A percentile compares a stretch with the other conserved stretches of the same genome.
Evolutionary conservation across 495 filamentous ascomycete genomes (phyloP).

Genomic region (Clavariopsis aquatica): DNA sequence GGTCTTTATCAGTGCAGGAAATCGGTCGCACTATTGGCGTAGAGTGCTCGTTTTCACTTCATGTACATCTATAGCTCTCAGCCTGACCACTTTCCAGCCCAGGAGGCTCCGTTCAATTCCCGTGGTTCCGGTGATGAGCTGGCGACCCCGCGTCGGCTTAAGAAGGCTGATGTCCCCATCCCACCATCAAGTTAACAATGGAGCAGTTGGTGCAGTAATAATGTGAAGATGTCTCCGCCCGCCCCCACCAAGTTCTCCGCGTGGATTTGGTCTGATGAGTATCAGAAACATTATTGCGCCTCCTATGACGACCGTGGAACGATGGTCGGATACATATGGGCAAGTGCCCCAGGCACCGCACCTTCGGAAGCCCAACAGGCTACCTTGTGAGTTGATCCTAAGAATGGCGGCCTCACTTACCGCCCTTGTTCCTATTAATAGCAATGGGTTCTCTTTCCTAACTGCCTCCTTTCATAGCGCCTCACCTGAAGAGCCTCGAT

Average conservation of each 20-base stretch:
- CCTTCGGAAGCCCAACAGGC: neutral
- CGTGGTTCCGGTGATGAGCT: neutral
- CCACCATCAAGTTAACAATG: neutral
- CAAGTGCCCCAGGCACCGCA: neutral
- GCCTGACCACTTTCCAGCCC: neutral
- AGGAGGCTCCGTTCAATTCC: neutral
- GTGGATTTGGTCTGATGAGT: constrained; percentile 29
- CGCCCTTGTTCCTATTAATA: too few relatives aligned
- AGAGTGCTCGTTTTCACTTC: neutral
- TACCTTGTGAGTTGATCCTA: neutral
- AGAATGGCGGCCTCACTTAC: too few relatives aligned
- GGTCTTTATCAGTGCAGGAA: constrained; percentile 4
- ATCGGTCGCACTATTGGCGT: neutral
- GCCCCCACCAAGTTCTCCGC: constrained; percentile 7
- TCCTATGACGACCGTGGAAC: neutral
- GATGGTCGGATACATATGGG: constrained; percentile 15
- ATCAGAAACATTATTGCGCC: constrained; percentile 25
- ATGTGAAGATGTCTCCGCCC: constrained; percentile 30
- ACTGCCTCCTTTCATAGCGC: too few relatives aligned
- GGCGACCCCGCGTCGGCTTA: constrained; percentile 6
- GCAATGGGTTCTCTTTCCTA: too few relatives aligned
- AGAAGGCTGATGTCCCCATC: constrained; percentile 1
- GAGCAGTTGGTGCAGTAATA: neutral
- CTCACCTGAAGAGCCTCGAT: neutral
- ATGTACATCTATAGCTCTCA: neutral